These are phyloP conservation scores for Plectosphaerella sp. DNA, from an alignment of 2,329 filamentous ascomycete genomes.

Conservation along the genomic window DNA sequence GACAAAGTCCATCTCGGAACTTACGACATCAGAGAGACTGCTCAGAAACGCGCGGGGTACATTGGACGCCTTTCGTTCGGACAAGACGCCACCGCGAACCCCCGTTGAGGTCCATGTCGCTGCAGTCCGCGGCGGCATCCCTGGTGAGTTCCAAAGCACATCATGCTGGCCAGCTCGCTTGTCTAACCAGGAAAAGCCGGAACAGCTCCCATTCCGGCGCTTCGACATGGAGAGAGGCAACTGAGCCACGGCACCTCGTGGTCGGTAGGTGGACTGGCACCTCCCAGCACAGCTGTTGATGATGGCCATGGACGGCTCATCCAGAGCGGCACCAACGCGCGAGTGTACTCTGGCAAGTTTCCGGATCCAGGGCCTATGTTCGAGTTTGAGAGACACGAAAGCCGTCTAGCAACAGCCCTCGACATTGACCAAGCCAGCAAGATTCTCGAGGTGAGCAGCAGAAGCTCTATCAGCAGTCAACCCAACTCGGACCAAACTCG, in stretches of 20 bases:
- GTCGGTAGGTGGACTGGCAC: slow-evolving; percentile 68
- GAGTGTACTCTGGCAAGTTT: slow-evolving; percentile 53
- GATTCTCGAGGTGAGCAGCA: slow-evolving; percentile 41
- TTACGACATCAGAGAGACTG: slow-evolving; percentile 39
- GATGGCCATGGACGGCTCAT: slow-evolving; percentile 61
- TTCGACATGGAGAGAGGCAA: slow-evolving; percentile 28
- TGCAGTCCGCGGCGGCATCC: not conserved
- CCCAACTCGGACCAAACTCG: too few relatives aligned
- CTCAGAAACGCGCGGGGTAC: slow-evolving; percentile 35
- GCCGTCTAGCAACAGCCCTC: slow-evolving; percentile 73
- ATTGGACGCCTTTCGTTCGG: slow-evolving; percentile 35
- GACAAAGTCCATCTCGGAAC: slow-evolving; percentile 33
- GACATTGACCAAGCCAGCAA: slow-evolving; percentile 68
- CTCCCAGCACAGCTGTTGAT: slow-evolving; percentile 50
- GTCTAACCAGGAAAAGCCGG: slow-evolving; percentile 10
- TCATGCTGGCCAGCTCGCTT: not conserved
- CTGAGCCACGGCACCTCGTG: slow-evolving; percentile 68
- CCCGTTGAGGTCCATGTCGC: not conserved
- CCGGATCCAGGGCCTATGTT: slow-evolving; percentile 44
- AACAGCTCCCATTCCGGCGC: slow-evolving; percentile 17
- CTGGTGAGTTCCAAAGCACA: slow-evolving; percentile 2
- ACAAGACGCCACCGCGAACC: slow-evolving; percentile 17
- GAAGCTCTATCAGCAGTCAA: too few relatives aligned
- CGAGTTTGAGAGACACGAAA: slow-evolving; percentile 64
- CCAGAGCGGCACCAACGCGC: slow-evolving; percentile 70